Conservation (phyloP, 768 basidiomycete species). For the Lactifluus pinguis region DNA sequence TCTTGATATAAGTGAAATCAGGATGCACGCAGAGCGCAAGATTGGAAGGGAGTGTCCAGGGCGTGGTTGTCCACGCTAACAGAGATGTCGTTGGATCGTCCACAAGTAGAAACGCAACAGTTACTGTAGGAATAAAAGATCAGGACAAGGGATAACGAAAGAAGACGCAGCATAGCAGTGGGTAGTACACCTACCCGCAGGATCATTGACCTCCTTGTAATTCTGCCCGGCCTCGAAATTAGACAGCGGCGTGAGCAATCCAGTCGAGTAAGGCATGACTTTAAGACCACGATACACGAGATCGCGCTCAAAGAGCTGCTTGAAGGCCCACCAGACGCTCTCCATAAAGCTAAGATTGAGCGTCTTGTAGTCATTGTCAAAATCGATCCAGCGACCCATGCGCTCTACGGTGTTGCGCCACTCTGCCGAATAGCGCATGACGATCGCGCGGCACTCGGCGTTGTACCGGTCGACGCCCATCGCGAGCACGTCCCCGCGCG, state of each 20-base stretch:
- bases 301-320: conserved; percentile 84
- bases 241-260: conserved; percentile 89
- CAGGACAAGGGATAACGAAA: too few species aligned
- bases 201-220: conserved; percentile 91
- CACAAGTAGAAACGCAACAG: conserved; percentile 85
- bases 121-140: conserved; percentile 41
- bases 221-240: conserved; percentile 95
- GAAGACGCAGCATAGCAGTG: too few species aligned
- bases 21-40: conserved; percentile 94
- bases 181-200: conserved; percentile 50
- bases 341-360: conserved; percentile 93
- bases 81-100: conserved; percentile 87
- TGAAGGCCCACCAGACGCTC: conserved; percentile 98
- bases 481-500: conserved; percentile 85
- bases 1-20: conserved; percentile 92
- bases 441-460: conserved; percentile 90
- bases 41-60: conserved; percentile 97
- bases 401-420: conserved; percentile 95
- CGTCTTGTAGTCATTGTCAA: conserved; percentile 99
- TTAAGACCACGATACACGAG: conserved; percentile 88
- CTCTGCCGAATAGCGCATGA: conserved; percentile 92
- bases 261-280: conserved; percentile 98
- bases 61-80: conserved; percentile 98
- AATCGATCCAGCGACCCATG: conserved; percentile 99
- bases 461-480: conserved; percentile 99